Evolutionary conservation across 1,284 basidiomycete species (phyloP).

Genomic region (Lentinula novae-zelandiae): DNA sequence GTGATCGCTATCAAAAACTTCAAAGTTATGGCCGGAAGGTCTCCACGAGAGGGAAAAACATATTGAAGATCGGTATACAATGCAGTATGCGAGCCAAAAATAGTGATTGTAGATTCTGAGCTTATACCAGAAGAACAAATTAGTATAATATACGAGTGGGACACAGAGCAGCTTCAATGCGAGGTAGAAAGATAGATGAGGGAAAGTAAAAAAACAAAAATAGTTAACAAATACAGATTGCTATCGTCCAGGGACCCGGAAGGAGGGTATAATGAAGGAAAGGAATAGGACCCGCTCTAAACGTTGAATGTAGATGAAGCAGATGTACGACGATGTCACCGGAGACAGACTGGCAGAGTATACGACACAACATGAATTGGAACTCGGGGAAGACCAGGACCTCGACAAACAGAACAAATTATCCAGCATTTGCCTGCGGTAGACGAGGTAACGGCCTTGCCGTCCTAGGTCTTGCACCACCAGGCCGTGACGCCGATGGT

Average conservation of each 20-base stretch:
- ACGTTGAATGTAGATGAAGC: background rate
- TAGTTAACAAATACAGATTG: background rate
- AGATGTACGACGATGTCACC: background rate
- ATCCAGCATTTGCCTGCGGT: background rate
- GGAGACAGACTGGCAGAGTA: background rate
- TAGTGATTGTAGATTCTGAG: background rate
- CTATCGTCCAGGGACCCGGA: background rate
- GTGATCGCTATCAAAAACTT: too few species aligned
- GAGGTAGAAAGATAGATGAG: background rate
- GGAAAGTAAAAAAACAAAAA: background rate
- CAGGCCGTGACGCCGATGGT: background rate
- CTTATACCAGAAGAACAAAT: background rate
- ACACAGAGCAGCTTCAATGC: background rate
- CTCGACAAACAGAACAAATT: background rate
- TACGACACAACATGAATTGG: background rate
- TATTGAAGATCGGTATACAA: background rate
- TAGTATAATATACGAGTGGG: background rate
- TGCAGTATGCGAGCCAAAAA: background rate
- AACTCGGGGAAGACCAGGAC: background rate
- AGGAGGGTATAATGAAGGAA: background rate
- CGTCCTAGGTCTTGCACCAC: background rate
- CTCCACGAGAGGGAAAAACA: too few species aligned
- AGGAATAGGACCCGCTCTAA: background rate
- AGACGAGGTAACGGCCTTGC: slow-evolving; percentile 5
- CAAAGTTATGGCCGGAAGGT: too few species aligned